Evolutionary conservation across 345 rosid species (phyloP).

Genomic region (Lepidium africanum): DNA sequence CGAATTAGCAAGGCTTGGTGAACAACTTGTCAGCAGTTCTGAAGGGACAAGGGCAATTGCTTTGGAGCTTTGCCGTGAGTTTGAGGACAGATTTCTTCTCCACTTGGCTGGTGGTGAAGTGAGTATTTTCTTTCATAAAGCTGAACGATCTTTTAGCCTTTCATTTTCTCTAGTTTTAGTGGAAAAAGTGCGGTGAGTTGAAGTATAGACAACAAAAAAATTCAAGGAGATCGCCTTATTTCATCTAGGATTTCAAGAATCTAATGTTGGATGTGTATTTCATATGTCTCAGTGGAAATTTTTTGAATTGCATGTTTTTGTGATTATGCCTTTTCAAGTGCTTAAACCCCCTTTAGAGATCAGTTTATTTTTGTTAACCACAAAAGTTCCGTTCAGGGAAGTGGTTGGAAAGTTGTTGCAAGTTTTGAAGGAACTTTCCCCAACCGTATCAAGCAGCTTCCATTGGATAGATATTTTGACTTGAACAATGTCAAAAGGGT

Average conservation of each 20-base stretch:
- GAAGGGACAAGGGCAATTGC: slow-evolving; percentile 95
- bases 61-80: slow-evolving; percentile 93
- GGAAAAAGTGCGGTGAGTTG: neutral
- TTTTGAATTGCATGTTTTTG: neutral
- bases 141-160: neutral
- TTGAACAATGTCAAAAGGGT: slow-evolving; percentile 87
- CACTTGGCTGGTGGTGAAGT: slow-evolving; percentile 90
- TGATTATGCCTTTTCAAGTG: neutral
- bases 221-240: neutral
- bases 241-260: neutral
- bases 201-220: neutral
- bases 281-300: neutral
- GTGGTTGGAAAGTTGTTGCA: slow-evolving; percentile 94
- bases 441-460: slow-evolving; percentile 83
- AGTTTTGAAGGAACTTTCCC: slow-evolving; percentile 95
- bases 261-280: neutral
- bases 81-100: slow-evolving; percentile 86
- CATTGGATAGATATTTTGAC: slow-evolving; percentile 89
- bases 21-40: slow-evolving; percentile 74
- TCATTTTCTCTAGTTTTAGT: neutral
- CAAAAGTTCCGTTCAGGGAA: slow-evolving; percentile 49
- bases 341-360: neutral
- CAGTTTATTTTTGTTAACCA: neutral
- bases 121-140: slow-evolving; percentile 27
- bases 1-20: slow-evolving; percentile 81